phyloP scores from a whole-genome alignment of 805 yeast species.

The Starmerella bacillaris region DNA sequence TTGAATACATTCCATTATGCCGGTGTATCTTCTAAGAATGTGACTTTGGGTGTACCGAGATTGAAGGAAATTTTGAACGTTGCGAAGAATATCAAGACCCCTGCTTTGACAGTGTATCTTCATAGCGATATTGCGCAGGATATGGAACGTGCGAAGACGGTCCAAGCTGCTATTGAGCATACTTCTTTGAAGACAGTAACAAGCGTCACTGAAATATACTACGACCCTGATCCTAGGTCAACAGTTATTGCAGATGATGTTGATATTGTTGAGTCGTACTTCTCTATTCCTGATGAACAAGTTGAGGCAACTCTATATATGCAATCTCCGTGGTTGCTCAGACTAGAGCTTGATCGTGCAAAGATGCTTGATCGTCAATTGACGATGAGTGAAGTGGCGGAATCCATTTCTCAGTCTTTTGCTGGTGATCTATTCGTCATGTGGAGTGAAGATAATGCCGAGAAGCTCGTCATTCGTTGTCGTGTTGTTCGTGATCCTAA shows the following conservation, averaged over 20 bases:
- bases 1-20: conserved; percentile 95
- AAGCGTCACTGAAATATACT: conserved; percentile 90
- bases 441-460: conserved; percentile 99
- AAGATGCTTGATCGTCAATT: conserved; percentile 96
- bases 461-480: conserved; percentile 89
- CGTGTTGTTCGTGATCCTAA: conserved; percentile 96
- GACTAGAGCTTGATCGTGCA: conserved; percentile 94
- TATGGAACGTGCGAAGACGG: conserved; percentile 82
- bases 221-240: conserved; percentile 93
- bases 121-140: conserved; percentile 64
- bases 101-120: conserved; percentile 91
- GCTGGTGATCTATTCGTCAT: conserved; percentile 91
- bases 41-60: conserved; percentile 94
- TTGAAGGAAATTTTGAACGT: conserved; percentile 94
- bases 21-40: conserved; percentile 92
- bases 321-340: conserved; percentile 95
- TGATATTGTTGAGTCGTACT: conserved; percentile 93
- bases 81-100: conserved; percentile 97
- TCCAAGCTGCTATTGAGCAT: conserved; percentile 93
- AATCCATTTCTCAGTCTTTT: conserved; percentile 77
- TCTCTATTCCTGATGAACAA: conserved; percentile 94
- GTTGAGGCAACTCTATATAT: conserved; percentile 84
- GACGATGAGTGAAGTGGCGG: conserved; percentile 96
- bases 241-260: conserved; percentile 95
- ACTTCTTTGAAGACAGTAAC: conserved; percentile 89